These are phyloP conservation scores for Stephanodiscus minutulus DNA, from an alignment of 108 stramenopile species.

Conservation along the genomic window DNA sequence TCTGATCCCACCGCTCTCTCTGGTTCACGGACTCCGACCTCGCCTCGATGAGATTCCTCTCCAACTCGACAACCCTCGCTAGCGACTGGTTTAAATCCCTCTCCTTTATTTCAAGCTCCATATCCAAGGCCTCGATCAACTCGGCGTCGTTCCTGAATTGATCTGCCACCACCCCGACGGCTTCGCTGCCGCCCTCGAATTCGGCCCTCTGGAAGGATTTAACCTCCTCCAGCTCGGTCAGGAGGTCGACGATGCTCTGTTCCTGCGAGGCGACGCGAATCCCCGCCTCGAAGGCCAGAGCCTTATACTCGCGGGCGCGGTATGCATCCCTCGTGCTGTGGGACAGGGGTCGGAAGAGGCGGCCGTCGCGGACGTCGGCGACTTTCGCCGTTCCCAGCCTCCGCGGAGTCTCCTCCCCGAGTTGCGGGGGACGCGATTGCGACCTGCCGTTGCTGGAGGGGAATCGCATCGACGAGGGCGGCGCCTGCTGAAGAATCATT, in stretches of 20 bases:
- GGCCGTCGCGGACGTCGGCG: too few species aligned
- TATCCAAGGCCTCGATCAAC: conserved; percentile 34
- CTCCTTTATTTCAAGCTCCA: conserved; percentile 26
- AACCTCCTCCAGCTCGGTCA: conserved; percentile 34
- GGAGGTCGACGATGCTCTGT: too few species aligned
- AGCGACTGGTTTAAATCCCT: conserved; percentile 11
- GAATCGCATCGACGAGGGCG: not conserved
- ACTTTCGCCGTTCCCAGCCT: too few species aligned
- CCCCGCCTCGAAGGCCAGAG: conserved; percentile 40
- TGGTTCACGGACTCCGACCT: not conserved
- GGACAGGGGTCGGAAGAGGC: too few species aligned
- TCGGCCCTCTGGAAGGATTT: conserved; percentile 14
- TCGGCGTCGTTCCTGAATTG: conserved; percentile 14
- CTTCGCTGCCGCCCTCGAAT: not conserved
- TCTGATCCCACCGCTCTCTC: not conserved
- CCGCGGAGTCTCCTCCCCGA: too few species aligned
- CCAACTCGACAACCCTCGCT: not conserved
- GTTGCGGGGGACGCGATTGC: too few species aligned
- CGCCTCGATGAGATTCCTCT: conserved; percentile 1
- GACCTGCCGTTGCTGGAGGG: too few species aligned
- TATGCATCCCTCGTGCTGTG: not conserved
- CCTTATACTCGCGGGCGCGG: conserved; percentile 32
- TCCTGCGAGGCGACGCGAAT: conserved; percentile 29
- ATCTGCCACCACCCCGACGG: not conserved
- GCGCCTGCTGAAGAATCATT: not conserved